A percentile compares a stretch with the other conserved stretches of the same genome.
These are phyloP conservation scores for Pythium rhizo-oryzae DNA, from an alignment of 352 stramenopile genomes.

Conservation along the genomic window DNA sequence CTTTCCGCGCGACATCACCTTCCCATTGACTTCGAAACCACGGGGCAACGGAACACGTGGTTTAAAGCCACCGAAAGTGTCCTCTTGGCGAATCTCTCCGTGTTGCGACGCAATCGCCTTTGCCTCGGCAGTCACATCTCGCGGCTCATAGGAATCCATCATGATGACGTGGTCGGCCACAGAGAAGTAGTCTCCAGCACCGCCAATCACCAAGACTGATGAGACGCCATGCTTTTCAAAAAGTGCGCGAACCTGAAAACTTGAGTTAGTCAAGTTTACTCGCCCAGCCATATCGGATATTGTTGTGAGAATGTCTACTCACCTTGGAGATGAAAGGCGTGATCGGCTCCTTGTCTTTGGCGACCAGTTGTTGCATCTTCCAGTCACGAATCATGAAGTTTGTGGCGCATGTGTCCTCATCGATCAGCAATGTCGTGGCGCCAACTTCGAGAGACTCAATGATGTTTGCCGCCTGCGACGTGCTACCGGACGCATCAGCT, in stretches of 20 bases:
- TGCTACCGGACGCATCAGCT: slow-evolving; percentile 95
- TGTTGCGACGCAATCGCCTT: slow-evolving; percentile 90
- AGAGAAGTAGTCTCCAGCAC: slow-evolving; percentile 96
- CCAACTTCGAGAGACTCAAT: slow-evolving; percentile 93
- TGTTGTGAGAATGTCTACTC: not conserved
- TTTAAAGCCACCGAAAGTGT: slow-evolving; percentile 51
- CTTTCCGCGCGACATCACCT: slow-evolving; percentile 73
- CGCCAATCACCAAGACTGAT: slow-evolving; percentile 96
- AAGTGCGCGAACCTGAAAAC: slow-evolving; percentile 85
- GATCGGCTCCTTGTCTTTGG: slow-evolving; percentile 97
- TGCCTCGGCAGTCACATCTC: slow-evolving; percentile 91
- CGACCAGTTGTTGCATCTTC: slow-evolving; percentile 97
- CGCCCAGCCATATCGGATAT: not conserved
- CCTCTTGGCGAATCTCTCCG: slow-evolving; percentile 52
- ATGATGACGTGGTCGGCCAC: slow-evolving; percentile 96
- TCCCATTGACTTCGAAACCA: slow-evolving; percentile 70
- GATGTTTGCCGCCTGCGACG: slow-evolving; percentile 97
- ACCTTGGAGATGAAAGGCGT: slow-evolving; percentile 96
- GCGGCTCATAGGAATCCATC: slow-evolving; percentile 95
- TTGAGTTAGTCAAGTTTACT: not conserved
- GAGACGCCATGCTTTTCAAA: slow-evolving; percentile 90
- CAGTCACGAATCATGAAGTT: slow-evolving; percentile 99
- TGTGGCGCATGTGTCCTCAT: slow-evolving; percentile 97
- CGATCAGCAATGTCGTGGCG: slow-evolving; percentile 93
- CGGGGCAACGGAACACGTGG: slow-evolving; percentile 52